Evolutionary conservation across 352 stramenopile species (phyloP), one percentile per base, ranked within the genome.

Genomic region (Phytophthora citrophthora): DNA sequence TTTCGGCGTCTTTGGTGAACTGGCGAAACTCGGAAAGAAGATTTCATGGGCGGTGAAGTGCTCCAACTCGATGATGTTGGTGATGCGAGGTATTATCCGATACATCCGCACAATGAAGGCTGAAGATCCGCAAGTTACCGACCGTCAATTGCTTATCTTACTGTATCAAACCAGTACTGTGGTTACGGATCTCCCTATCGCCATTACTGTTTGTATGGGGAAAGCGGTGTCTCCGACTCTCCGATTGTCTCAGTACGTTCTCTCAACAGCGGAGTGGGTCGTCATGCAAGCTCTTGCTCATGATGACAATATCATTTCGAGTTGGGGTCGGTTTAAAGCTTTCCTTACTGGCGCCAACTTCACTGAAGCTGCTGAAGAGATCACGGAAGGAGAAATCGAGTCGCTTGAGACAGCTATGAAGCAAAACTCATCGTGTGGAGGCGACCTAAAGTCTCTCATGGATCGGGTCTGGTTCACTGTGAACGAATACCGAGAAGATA

Each of bases 1-100:
- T 0, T 64, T 67, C 8, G 75, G 78, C 15, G 55, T 83, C 1
- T 79, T 86, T 39, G 70, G 70, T 2, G 45, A 78, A 45, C 29
- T 88, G 38, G 39, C 51, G 7, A 67, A 74, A 10, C 38, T 74
- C 38, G 66, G 66, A 5, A 49, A 66, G 61, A 66, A 38, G 11
- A 55, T 70, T 39, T 65, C 66, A 5, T 62, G 66, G 49, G 66
- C 66, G 15, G 54, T 69, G 11, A 47, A 49, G 26, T 70, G 66
- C 47, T 61, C 54, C 9, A 70, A 67, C 43, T 60, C 61, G n/a
- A 39, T 74, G 54, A 57, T 74, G 49, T 43, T 65, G 5, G 60
- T 74, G 43, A 59, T 65, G 49, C 40, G 66, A 49, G 66, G 66
- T 12, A 56, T 74, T 20, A 52, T 74, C 18, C 46, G 61, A 20